phyloP scores from a whole-genome alignment of 257 asterid species.

The Primulina tabacum region DNA sequence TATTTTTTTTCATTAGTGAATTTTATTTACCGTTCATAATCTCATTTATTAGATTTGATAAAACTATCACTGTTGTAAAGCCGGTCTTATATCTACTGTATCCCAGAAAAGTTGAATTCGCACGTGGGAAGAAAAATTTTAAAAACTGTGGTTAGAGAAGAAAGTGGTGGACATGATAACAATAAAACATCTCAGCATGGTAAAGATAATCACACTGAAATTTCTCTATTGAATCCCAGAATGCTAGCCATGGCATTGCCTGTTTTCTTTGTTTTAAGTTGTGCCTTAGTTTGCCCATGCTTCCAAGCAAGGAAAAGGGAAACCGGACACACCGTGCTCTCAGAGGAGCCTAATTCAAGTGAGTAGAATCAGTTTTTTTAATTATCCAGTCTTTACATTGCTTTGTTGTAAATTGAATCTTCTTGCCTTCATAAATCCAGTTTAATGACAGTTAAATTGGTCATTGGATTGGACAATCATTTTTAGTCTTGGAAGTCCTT shows the following conservation, averaged over 20 bases:
- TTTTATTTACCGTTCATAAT: not conserved
- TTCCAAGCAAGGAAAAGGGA: conserved; percentile 70
- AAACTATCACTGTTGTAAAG: conserved; percentile 4
- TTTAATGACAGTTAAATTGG: not conserved
- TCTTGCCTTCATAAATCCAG: not conserved
- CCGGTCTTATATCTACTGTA: conserved; percentile 15
- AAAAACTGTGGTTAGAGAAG: conserved; percentile 42
- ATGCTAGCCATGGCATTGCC: conserved; percentile 64
- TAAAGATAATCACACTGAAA: conserved; percentile 33
- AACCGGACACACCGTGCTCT: conserved; percentile 49
- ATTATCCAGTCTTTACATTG: conserved; percentile 7
- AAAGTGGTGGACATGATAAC: conserved; percentile 28
- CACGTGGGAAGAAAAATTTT: conserved; percentile 48
- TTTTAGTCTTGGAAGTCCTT: not conserved
- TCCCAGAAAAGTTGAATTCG: conserved; percentile 49
- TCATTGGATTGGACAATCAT: conserved; percentile 14
- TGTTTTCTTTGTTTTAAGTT: conserved; percentile 62
- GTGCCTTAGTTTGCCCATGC: conserved; percentile 80
- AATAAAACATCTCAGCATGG: conserved; percentile 28
- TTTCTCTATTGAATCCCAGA: conserved; percentile 40
- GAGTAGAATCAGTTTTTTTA: conserved; percentile 35
- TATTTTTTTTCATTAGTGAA: not conserved
- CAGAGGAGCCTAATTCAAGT: conserved; percentile 74
- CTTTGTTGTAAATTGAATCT: not conserved
- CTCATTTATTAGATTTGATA: conserved; percentile 8